These are phyloP conservation scores for Lentinula sp. DNA, from an alignment of 768 basidiomycete species.

Conservation along the genomic window DNA sequence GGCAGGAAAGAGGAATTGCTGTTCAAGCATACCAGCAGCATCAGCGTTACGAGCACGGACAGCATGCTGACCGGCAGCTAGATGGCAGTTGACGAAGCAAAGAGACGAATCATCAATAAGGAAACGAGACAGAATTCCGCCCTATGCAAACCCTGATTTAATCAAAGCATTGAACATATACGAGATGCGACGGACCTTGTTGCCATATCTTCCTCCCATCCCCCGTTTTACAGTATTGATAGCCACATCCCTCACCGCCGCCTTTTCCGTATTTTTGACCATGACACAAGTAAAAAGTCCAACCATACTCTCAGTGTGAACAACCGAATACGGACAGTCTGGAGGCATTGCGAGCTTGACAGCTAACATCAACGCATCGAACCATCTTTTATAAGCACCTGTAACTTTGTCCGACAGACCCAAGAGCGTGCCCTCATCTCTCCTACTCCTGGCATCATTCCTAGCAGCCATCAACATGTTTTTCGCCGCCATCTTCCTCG, in stretches of 20 bases:
- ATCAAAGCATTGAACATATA: not conserved
- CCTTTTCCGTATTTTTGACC: conserved; percentile 60
- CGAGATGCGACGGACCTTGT: conserved; percentile 57
- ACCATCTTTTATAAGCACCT: conserved; percentile 83
- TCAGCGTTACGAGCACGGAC: conserved; percentile 82
- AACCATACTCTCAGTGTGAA: conserved; percentile 85
- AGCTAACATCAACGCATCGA: conserved; percentile 68
- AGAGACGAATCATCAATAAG: conserved; percentile 89
- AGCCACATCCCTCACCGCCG: conserved; percentile 55
- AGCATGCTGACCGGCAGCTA: conserved; percentile 91
- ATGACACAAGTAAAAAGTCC: conserved; percentile 56
- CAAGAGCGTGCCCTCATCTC: conserved; percentile 1
- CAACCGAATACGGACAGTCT: conserved; percentile 69
- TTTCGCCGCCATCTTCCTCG: conserved; percentile 87
- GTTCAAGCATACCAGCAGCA: conserved; percentile 81
- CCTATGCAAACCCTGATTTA: conserved; percentile 35
- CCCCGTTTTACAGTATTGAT: conserved; percentile 88
- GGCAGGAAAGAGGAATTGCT: conserved; percentile 59
- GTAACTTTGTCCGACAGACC: conserved; percentile 79
- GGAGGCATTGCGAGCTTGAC: conserved; percentile 71
- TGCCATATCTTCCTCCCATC: conserved; percentile 89
- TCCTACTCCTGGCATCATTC: conserved; percentile 50
- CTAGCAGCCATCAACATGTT: conserved; percentile 76
- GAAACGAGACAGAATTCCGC: conserved; percentile 85
- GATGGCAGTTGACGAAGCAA: conserved; percentile 95